phyloP scores from a whole-genome alignment of 305 asterid genomes.

The Solanum chacoense region DNA sequence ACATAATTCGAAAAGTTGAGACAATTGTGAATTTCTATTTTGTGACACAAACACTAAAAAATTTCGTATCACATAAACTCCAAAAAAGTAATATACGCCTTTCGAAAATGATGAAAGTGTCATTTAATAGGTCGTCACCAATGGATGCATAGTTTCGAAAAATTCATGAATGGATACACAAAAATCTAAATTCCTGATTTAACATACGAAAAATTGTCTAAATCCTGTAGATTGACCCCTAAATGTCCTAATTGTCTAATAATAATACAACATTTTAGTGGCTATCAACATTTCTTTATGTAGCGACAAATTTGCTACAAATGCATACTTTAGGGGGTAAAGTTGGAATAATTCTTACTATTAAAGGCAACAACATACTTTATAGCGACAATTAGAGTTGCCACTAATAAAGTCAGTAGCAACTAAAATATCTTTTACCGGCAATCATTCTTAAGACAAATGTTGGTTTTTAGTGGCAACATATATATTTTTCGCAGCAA shows the following conservation, averaged over 20 bases:
- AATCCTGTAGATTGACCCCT: neutral
- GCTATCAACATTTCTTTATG: neutral
- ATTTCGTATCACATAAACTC: neutral
- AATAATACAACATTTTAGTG: neutral
- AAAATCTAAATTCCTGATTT: neutral
- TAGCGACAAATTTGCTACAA: neutral
- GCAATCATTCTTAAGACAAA: neutral
- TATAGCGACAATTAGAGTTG: neutral
- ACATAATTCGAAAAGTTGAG: neutral
- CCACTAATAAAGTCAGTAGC: no score
- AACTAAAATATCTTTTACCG: neutral
- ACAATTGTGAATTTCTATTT: neutral
- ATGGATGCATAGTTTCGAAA: neutral
- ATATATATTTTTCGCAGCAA: neutral
- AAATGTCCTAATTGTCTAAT: neutral
- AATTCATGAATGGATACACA: neutral
- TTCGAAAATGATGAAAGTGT: neutral
- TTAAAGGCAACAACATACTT: neutral
- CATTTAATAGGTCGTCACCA: no score
- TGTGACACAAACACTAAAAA: neutral
- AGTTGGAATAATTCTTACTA: neutral
- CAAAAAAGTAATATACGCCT: neutral
- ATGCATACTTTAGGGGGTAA: neutral
- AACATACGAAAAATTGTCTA: no score
- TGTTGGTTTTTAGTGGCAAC: neutral